Evolutionary conservation across 257 asterid species (phyloP), one percentile per base, ranked within the genome.

Genomic region (Solanum lycopersicoides): DNA sequence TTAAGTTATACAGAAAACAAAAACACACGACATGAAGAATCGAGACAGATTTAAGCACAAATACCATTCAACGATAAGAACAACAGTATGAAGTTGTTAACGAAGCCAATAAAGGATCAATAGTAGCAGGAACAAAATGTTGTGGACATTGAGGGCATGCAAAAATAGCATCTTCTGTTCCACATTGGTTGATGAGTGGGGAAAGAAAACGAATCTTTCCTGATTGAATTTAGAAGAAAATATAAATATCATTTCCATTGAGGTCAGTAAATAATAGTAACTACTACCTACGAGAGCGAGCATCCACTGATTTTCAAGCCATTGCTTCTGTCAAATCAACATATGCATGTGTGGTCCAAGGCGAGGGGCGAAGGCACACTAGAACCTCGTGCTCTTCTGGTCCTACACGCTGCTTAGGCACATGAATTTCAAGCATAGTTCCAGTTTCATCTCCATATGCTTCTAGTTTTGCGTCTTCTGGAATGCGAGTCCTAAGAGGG

Each of bases 281-380:
- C 85, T 50, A 47, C 85, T 18, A 80, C 85, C 85, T 80, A 80
- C 12, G 45, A 80, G 45, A 50, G 45, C 69, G 42, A 79, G 66
- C 66, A 25, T 16, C 65, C 39, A 69, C 89, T 74, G 73, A 75
- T 77, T 32, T 56, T 90, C 89, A 90, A 80, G 89, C 88, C 91
- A 90, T 32, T 25, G 91, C 88, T 68, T 89, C 91, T 75, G 91
- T 88, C 84, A 91, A 75, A 80, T 88, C 91, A 37, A 90, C 91
- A 35, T 87, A 90, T 21, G 92, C 82, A 35, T 89, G 91, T 82
- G 88, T 91, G 10, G 91, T 88, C 91, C 91, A 90, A 83, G 94
- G 91, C 59, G 94, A 90, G 60, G 94, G 92, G 85, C 92, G 93
- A n/a, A 92, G 94, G 72, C 94, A 92, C 80, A 92, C 94, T 12